Evolutionary conservation across 495 filamentous ascomycete species (phyloP).

Genomic region (Cetradonia linearis): DNA sequence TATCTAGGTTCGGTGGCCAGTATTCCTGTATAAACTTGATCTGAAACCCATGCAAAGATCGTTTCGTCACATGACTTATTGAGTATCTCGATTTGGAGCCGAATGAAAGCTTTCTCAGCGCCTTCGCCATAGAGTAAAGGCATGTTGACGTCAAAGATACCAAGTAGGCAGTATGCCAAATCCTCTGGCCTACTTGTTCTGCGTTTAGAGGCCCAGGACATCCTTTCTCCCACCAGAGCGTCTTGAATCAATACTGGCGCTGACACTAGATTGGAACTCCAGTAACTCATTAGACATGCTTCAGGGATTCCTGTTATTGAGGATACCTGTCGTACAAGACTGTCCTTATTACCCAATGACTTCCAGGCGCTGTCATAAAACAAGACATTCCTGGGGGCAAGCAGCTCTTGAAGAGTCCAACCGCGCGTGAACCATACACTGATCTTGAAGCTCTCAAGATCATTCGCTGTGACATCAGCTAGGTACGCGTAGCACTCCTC

Average conservation of each 20-base stretch:
- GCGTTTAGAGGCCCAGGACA: conserved; percentile 30
- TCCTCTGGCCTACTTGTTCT: conserved; percentile 28
- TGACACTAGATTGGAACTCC: no score
- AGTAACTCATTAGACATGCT: no score
- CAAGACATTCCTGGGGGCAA: conserved; percentile 26
- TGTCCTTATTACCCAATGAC: conserved; percentile 24
- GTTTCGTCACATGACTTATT: no score
- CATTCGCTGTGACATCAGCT: conserved; percentile 17
- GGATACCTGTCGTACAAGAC: conserved; percentile 6
- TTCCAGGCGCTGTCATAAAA: conserved; percentile 31
- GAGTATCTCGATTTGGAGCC: no score
- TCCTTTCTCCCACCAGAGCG: conserved; percentile 7
- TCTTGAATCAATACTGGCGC: no score
- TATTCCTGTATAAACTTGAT: no score
- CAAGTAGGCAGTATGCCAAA: conserved; percentile 30
- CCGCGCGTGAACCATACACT: conserved; percentile 38
- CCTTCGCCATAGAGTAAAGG: conserved; percentile 34
- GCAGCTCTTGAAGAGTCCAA: conserved; percentile 37
- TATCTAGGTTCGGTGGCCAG: no score
- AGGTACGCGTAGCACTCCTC: conserved; percentile 28
- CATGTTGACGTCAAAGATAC: conserved; percentile 31
- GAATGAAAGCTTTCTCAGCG: no score
- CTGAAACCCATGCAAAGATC: no score
- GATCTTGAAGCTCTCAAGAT: no score
- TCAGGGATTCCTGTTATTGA: conserved; percentile 29